A percentile compares a stretch with the other conserved stretches of the same genome.
Evolutionary conservation across 768 basidiomycete genomes (phyloP).

Genomic region (Trametes gibbosa): DNA sequence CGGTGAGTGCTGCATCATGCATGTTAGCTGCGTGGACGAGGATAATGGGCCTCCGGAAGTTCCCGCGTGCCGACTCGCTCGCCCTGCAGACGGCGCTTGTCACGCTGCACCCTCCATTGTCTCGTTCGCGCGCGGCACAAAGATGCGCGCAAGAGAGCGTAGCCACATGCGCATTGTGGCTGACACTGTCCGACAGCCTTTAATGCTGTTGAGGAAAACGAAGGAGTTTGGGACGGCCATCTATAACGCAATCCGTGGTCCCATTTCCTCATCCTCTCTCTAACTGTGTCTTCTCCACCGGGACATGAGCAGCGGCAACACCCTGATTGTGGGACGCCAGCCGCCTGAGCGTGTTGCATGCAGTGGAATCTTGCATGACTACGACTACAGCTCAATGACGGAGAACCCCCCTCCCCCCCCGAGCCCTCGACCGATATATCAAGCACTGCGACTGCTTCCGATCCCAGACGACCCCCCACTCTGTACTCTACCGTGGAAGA

Average conservation of each 20-base stretch:
- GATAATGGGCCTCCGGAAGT: too few species aligned
- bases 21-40: too few species aligned
- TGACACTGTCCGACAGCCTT: slow-evolving; percentile 5
- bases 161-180: slow-evolving; percentile 14
- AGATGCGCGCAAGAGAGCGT: background rate
- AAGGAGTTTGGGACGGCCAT: slow-evolving; percentile 10
- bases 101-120: too few species aligned
- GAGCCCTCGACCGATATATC: too few species aligned
- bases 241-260: slow-evolving; percentile 14
- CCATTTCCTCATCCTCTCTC: background rate
- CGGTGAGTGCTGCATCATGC: too few species aligned
- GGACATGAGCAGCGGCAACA: slow-evolving; percentile 1
- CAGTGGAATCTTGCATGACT: background rate
- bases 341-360: background rate
- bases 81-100: too few species aligned
- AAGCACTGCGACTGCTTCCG: background rate
- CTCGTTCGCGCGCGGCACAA: too few species aligned
- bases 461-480: background rate
- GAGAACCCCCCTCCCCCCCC: background rate
- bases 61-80: too few species aligned
- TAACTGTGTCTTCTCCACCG: background rate
- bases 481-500: background rate
- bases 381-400: background rate
- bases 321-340: background rate
- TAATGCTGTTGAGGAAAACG: slow-evolving; percentile 5